Percentiles rank a stretch among this genome's conserved stretches.
Conservation (phyloP, 2,329 filamentous ascomycete species). For the Cordyceps sp. region DNA sequence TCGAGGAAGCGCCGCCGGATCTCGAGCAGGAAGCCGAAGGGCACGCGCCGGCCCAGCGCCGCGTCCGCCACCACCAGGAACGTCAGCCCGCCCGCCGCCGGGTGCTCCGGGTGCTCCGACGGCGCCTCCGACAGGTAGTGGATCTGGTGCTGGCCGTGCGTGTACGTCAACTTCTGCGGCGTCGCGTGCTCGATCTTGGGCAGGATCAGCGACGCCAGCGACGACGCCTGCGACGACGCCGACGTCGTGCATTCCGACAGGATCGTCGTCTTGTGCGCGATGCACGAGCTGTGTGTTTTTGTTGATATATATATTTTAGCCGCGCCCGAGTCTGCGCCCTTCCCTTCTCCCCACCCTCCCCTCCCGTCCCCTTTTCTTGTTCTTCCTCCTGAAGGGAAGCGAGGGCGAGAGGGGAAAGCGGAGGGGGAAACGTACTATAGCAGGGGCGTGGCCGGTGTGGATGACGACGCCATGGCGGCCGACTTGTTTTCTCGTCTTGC, state of each 20-base stretch:
- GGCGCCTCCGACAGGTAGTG: slow-evolving; percentile 87
- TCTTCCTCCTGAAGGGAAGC: no score
- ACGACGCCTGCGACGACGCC: slow-evolving; percentile 66
- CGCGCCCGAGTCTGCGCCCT: no score
- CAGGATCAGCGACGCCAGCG: slow-evolving; percentile 82
- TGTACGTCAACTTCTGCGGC: slow-evolving; percentile 84
- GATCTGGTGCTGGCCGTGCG: slow-evolving; percentile 79
- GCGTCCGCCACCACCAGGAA: slow-evolving; percentile 81
- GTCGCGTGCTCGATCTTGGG: slow-evolving; percentile 76
- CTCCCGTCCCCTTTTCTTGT: no score
- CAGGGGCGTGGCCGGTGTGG: slow-evolving; percentile 47
- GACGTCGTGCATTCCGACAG: slow-evolving; percentile 83
- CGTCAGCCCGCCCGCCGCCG: slow-evolving; percentile 64
- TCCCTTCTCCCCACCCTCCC: no score
- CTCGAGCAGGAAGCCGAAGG: slow-evolving; percentile 83
- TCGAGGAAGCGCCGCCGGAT: slow-evolving; percentile 76
- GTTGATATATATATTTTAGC: no score
- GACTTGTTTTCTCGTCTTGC: background rate
- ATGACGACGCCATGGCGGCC: slow-evolving; percentile 51
- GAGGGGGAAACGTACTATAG: slow-evolving; percentile 44
- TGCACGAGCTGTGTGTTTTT: slow-evolving; percentile 74
- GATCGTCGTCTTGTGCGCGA: slow-evolving; percentile 86
- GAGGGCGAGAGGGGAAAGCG: background rate
- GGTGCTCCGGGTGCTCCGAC: slow-evolving; percentile 39
- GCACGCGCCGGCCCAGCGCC: slow-evolving; percentile 68